Evolutionary conservation across 768 basidiomycete genomes (phyloP), one percentile per base, ranked within the genome.

Genomic region (Kwoniella heveanensis): DNA sequence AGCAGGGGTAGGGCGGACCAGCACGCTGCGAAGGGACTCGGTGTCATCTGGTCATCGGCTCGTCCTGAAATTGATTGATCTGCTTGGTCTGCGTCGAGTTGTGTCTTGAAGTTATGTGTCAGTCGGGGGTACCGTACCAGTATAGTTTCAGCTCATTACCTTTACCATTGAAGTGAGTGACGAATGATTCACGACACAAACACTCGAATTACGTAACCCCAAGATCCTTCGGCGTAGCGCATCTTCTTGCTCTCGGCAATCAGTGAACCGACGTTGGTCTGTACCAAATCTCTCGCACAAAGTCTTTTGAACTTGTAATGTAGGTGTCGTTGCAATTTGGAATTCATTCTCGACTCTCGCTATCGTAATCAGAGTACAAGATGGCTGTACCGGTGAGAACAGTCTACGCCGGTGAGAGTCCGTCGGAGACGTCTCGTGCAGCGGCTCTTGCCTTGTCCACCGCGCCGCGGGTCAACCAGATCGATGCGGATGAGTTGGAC

Each of bases 401-500:
- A 6, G 29, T 44, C 2, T 64, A 64, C 48, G 52, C 62, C 7
- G 62, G 62, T 4, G 62, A 64, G 49, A 39, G 48, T 5, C 48
- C 48, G 19, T 44, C 60, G 50, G 61, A 59, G 53, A 59, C 66
- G 13, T 57, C 57, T 26, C 47, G 47, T n/a, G 5, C 25, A 5
- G n/a, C n/a, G n/a, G n/a, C n/a, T n/a, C n/a, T n/a, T n/a, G 12
- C 30, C 48, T 21, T 27, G n/a, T 3, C 19, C 8, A 37, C 27
- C 19, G 73, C 74, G 5, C 75, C 72, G 25, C 89, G 93, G 48
- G 92, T 98, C 52, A 89, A 90, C 8, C 91, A 95, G 79, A 86
- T 97, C 57, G 95, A 98, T 78, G 87, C 94, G 2, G 89, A 92
- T 70, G 83, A 94, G 24, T 84, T 97, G 52, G 95, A 98, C 81